phyloP scores from a whole-genome alignment of 345 rosid species.

The Bruguiera gymnorhiza region DNA sequence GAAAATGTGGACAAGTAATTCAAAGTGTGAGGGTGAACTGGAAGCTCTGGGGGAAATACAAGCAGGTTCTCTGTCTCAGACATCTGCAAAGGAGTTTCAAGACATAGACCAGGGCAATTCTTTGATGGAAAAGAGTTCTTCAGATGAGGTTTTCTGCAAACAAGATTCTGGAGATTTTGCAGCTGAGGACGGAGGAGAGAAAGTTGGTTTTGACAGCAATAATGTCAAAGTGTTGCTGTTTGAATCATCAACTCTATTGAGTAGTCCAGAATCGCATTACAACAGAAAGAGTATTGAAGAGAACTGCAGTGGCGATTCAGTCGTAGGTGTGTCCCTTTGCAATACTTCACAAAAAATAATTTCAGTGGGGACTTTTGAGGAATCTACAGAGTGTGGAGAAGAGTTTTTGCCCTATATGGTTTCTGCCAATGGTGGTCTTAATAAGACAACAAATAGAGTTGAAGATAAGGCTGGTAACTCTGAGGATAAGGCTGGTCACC shows the following conservation, averaged over 20 bases:
- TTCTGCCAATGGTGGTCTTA: background rate
- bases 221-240: slow-evolving; percentile 1
- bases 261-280: slow-evolving; percentile 1
- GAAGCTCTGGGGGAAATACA: background rate
- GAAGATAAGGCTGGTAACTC: background rate
- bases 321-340: background rate
- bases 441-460: slow-evolving; percentile 1
- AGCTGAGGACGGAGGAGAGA: background rate
- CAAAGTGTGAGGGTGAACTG: slow-evolving; percentile 5
- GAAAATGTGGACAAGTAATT: background rate
- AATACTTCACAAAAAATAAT: background rate
- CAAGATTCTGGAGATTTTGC: slow-evolving; percentile 4
- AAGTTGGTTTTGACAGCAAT: background rate
- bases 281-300: slow-evolving; percentile 8
- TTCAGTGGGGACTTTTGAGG: background rate
- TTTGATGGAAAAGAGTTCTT: background rate
- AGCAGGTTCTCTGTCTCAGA: slow-evolving; percentile 8
- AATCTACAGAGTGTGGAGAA: background rate
- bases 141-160: slow-evolving; percentile 3
- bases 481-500: slow-evolving; percentile 7
- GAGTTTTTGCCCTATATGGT: background rate
- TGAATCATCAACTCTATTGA: slow-evolving; percentile 8
- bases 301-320: slow-evolving; percentile 1
- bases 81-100: slow-evolving; percentile 11
- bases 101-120: background rate